Evolutionary conservation across 352 stramenopile genomes (phyloP).

Genomic region (Phytophthora cajani): DNA sequence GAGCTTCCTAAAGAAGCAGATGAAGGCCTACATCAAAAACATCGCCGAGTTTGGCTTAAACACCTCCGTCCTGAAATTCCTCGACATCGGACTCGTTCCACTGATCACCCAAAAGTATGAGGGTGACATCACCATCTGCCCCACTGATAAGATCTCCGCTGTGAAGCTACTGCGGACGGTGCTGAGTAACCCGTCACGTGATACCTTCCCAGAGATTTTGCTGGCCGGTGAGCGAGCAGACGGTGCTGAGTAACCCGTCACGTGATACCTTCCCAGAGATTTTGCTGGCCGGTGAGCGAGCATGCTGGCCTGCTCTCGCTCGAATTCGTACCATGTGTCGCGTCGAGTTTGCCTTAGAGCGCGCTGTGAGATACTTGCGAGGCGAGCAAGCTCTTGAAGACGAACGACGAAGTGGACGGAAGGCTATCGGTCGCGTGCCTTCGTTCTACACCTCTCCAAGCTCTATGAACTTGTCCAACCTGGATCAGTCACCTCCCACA

Average conservation of each 20-base stretch:
- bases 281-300: conserved; percentile 91
- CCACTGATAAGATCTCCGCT: conserved; percentile 90
- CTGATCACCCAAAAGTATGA: conserved; percentile 96
- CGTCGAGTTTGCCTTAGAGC: conserved; percentile 97
- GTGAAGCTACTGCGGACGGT: conserved; percentile 79
- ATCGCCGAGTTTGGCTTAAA: conserved; percentile 87
- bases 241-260: conserved; percentile 85
- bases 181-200: conserved; percentile 80
- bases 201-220: conserved; percentile 74
- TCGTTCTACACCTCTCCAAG: conserved; percentile 90
- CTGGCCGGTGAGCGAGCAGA: conserved; percentile 85
- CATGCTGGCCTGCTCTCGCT: conserved; percentile 93
- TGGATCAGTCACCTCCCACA: conserved; percentile 54
- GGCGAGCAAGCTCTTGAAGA: conserved; percentile 86
- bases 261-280: conserved; percentile 65
- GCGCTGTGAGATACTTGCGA: conserved; percentile 79
- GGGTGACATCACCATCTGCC: conserved; percentile 98
- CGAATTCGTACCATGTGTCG: conserved; percentile 97
- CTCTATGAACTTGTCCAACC: conserved; percentile 84
- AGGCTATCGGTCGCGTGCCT: conserved; percentile 78
- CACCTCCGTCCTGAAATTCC: conserved; percentile 82
- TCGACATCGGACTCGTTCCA: conserved; percentile 83
- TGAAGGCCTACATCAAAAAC: conserved; percentile 92
- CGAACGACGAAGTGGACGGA: conserved; percentile 70
- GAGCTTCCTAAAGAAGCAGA: conserved; percentile 96